A percentile compares a stretch with the other conserved stretches of the same genome.
Evolutionary conservation across 257 asterid species (phyloP).

Genomic region (Thymus mandschuricus): DNA sequence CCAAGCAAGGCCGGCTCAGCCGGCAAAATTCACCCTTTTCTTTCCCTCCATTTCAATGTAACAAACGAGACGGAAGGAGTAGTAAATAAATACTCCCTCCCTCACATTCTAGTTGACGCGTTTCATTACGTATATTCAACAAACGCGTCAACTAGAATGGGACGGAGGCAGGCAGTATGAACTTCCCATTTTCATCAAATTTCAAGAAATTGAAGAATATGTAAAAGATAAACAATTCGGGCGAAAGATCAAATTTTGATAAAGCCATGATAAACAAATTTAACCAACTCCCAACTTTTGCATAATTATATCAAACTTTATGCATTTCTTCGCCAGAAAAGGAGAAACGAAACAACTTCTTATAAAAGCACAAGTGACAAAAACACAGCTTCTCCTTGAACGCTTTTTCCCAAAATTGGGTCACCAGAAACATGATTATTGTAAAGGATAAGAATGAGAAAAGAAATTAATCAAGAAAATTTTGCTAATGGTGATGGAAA

Average conservation of each 20-base stretch:
- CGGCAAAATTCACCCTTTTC: conserved; percentile 34
- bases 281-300: conserved; percentile 6
- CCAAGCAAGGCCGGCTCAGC: conserved; percentile 39
- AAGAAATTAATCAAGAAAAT: conserved; percentile 1
- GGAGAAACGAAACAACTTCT: neutral
- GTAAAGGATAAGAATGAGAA: conserved; percentile 27
- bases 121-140: no score
- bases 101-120: no score
- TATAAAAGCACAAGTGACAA: conserved; percentile 16
- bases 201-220: conserved; percentile 29
- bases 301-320: no score
- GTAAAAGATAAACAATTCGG: neutral
- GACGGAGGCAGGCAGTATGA: neutral
- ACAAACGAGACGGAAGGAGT: conserved; percentile 16
- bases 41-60: conserved; percentile 31
- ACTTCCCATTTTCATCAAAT: neutral
- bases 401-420: conserved; percentile 28
- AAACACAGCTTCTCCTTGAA: neutral
- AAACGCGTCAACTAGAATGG: no score
- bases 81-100: no score
- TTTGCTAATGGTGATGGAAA: conserved; percentile 35
- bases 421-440: conserved; percentile 36
- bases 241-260: conserved; percentile 15
- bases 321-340: neutral
- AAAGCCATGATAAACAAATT: neutral